Conservation (phyloP, 352 stramenopile species). For the Pythium utonaiense region DNA sequence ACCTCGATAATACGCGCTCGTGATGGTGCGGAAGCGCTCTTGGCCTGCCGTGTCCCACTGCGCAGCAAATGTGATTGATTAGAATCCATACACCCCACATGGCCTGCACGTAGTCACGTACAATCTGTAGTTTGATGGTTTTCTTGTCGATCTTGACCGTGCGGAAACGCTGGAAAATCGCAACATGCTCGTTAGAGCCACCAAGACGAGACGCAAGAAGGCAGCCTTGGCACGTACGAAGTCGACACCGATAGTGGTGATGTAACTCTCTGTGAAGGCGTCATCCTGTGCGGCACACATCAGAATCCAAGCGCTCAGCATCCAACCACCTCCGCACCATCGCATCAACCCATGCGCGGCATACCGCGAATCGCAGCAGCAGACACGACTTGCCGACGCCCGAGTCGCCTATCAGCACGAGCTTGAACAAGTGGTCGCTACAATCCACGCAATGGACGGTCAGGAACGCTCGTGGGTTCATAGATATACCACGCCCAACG, state of each 20-base stretch:
- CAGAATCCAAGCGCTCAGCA: neutral
- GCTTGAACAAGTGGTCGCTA: conserved; percentile 96
- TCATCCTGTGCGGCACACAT: conserved; percentile 73
- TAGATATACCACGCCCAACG: neutral
- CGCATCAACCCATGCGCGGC: neutral
- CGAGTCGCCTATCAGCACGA: conserved; percentile 97
- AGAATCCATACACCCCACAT: too few species aligned
- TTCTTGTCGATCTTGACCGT: conserved; percentile 99
- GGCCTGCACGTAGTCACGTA: conserved; percentile 33
- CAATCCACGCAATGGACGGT: neutral
- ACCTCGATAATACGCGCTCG: conserved; percentile 97
- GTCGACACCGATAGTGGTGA: conserved; percentile 93
- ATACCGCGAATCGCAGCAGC: conserved; percentile 94
- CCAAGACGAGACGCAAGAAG: neutral
- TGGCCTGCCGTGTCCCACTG: conserved; percentile 98
- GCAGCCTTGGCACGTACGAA: conserved; percentile 72
- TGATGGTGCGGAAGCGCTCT: conserved; percentile 99
- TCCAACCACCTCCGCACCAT: neutral
- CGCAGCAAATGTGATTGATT: too few species aligned
- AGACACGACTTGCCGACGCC: conserved; percentile 99
- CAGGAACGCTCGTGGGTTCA: neutral
- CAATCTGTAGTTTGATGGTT: conserved; percentile 98
- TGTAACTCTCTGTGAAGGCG: conserved; percentile 98
- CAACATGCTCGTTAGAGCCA: conserved; percentile 14
- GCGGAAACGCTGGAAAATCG: conserved; percentile 81